Evolutionary conservation across 2,329 filamentous ascomycete species (phyloP), one percentile per base, ranked within the genome.

Genomic region (Aspergillus intermedius): DNA sequence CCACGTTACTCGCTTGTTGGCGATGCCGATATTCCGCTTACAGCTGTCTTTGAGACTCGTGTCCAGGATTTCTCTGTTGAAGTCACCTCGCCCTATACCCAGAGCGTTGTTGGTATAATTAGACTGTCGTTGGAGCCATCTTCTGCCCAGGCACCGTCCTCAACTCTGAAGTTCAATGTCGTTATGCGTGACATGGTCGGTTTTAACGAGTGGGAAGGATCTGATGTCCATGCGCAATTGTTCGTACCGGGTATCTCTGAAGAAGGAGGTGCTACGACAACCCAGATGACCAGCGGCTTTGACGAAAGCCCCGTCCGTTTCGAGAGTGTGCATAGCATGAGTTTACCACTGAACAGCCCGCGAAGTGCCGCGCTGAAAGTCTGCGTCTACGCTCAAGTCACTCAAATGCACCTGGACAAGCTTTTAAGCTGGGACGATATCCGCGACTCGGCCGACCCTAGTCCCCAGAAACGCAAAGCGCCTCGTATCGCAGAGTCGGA

Each of bases 361-460:
- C 81, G 80, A 19, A 84, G 86, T 42, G 83, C 89, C 1, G 86
- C 83, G 21, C 71, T 98, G 47, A 82, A 93, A 47, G 87, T 95
- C 7, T 89, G 90, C 44, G 87, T 98, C 52, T 97, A 95, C 65
- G 91, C 93, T 15, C 86, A 86, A 62, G 88, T 95, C 32, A 93
- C 89, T 1, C 75, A 84, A 0, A 96, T 96, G 84, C 93, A 98
- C 70, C 79, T 98, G 19, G 93, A 98, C 68, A 97, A 95, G 73
- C 78, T 98, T 45, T 80, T 96, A 10, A 98, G 93, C 71, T 98
- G 93, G 93, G 93, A 98, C 65, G 93, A 97, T 61, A 96, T 98
- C 84, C 84, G 91, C 50, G 91, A 98, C 67, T 76, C 79, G 21
- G 77, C 77, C 2, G 75, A 77, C 43, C 70, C 71, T 19, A 72